Base-by-base conservation (phyloP, 1,139 yeast species). In the Taiozyma sp. region DNA sequence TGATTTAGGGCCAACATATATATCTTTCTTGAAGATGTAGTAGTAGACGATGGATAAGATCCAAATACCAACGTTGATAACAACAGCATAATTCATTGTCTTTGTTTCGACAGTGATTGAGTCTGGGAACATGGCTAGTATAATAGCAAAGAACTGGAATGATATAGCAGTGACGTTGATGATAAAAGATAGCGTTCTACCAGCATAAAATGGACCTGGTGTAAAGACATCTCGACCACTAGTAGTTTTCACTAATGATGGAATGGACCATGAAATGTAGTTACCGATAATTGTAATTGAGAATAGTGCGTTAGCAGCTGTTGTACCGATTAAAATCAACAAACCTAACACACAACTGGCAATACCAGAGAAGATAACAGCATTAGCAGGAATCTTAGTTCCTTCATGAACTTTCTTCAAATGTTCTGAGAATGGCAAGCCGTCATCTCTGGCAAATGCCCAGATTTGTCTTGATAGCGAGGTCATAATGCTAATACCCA, bases 151-250 rank as follows among this genome's bases (percentile, higher is more conserved):
- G 3, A 53, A 49, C 50, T 69, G 68, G 56, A 68, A 74, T 8
- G 58, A 43, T 37, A 70, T 66, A 2, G 74, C 65, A 45, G 62
- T 57, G 69, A 72, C 67, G 28, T 74, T 74, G 34, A 75, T 62
- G 11, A 74, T 56, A 8, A 72, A 72, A 3, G 84, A 77, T 53
- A 72, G 62, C 24, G 66, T 53, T 6, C 68, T 65, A 34, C 90
- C 90, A 54, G 81, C 68, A 63, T 79, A 77, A 61, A 84, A 84
- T n/a, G 79, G 77, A 10, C 90, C 90, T 0, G 87, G 88, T n/a
- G 66, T 70, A 62, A 83, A 83, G 47, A 72, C 67, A 41, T 71
- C 67, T 50, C 66, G 69, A 47, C 78, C 79, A 24, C 59, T 63
- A 14, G 75, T 68, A 46, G 76, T 62, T 53, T 79, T 69, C 49